These are phyloP conservation scores for Coleophoma cylindrospora DNA, from an alignment of 2,329 filamentous ascomycete species.

Conservation along the genomic window DNA sequence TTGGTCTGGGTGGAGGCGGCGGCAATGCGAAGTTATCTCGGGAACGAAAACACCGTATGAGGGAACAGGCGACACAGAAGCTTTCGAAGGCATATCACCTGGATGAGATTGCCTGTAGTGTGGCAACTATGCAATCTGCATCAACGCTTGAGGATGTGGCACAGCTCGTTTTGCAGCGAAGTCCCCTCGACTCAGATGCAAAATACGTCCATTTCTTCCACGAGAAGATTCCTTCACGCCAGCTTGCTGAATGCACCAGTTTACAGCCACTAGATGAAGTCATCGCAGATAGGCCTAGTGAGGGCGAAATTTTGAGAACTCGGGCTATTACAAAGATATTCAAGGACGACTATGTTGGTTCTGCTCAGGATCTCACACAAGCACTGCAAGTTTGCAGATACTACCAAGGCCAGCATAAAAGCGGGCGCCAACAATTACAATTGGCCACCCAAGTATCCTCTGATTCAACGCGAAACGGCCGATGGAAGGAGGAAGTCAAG, in stretches of 20 bases:
- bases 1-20: constrained; percentile 50
- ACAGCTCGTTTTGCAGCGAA: constrained; percentile 65
- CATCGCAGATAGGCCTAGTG: constrained; percentile 56
- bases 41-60: constrained; percentile 73
- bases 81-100: constrained; percentile 72
- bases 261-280: constrained; percentile 63
- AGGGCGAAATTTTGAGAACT: constrained; percentile 65
- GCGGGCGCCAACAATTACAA: constrained; percentile 40
- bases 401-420: constrained; percentile 25
- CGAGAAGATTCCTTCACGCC: constrained; percentile 77
- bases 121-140: constrained; percentile 78
- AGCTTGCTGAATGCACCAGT: constrained; percentile 67
- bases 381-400: constrained; percentile 47
- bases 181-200: constrained; percentile 63
- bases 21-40: constrained; percentile 64
- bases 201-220: constrained; percentile 92
- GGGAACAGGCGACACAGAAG: constrained; percentile 75
- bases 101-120: constrained; percentile 79
- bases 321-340: constrained; percentile 70
- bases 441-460: constrained; percentile 33
- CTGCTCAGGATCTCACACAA: constrained; percentile 63
- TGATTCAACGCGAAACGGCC: constrained; percentile 25
- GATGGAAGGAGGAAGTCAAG: constrained; percentile 43
- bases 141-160: constrained; percentile 75
- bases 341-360: constrained; percentile 68